Base-by-base conservation (phyloP, 495 filamentous ascomycete genomes). In the Penicillium fimorum region DNA sequence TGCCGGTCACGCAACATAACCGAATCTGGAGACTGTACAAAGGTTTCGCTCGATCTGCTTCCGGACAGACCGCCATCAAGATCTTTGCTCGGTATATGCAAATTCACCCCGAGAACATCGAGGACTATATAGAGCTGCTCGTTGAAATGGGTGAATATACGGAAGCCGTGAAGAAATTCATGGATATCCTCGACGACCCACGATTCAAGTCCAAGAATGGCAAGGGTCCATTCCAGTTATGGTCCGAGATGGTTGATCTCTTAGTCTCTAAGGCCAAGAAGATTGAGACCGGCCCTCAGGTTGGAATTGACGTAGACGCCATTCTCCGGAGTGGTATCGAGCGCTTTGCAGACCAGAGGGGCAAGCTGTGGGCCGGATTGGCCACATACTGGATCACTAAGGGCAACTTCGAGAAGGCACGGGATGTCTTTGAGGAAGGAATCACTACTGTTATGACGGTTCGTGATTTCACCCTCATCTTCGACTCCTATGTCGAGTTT, bases 361-460 rank as follows among this genome's bases (percentile, higher is more conserved):
- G 95, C 29, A 96, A 96, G 64, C 76, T 99, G n/a, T 97, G 95
- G 94, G 90, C 87, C 49, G 92, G 92, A 18, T 72, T 99, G 47
- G 95, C 94, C 38, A 95, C 94, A 12, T 99, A 99, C 69, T 97
- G 92, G 91, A 96, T 93, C 67, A 92, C 87, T 15, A 88, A 84
- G 64, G 92, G 91, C 30, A 90, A 89, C 60, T 97, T 96, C 65
- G 95, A 99, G 66, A 83, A 82, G 62, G 92, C 94, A 0, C 77
- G 94, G 60, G 94, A 99, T 72, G 80, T 96, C 20, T 97, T 96
- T 61, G 95, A 99, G 73, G 92, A 97, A 73, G 95, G 92, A 44
- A 90, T 97, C 59, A 96, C 90, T 27, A 97, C 94, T 1, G 95
- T 97, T 54, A 96, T 97, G 93, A 99, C 95, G 4, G 91, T 97